These are phyloP conservation scores for Globisporangium cylindrosporum DNA, from an alignment of 352 stramenopile genomes.

Conservation along the genomic window DNA sequence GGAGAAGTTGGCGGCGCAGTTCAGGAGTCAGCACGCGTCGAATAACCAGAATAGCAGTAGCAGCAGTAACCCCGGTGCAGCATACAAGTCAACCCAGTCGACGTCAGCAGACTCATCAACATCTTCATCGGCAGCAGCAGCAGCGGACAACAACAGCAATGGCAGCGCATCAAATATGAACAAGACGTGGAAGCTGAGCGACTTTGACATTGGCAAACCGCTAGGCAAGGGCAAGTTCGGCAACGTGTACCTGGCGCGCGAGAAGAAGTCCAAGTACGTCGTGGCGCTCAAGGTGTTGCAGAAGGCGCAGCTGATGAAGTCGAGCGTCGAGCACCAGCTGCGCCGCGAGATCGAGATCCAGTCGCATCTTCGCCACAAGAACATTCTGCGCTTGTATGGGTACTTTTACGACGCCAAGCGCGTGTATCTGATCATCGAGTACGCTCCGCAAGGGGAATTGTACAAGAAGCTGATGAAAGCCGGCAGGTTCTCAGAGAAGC, in stretches of 20 bases:
- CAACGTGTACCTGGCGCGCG: constrained; percentile 97
- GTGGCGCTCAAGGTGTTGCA: constrained; percentile 99
- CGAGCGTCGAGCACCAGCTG: constrained; percentile 97
- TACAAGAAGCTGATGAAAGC: constrained; percentile 97
- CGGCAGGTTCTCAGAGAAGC: constrained; percentile 91
- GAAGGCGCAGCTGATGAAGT: constrained; percentile 97
- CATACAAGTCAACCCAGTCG: constrained; percentile 1
- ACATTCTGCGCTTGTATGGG: constrained; percentile 97
- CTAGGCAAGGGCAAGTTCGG: constrained; percentile 99
- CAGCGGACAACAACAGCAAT: constrained; percentile 9
- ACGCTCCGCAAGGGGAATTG: constrained; percentile 95
- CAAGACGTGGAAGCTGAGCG: constrained; percentile 91
- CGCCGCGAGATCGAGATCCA: constrained; percentile 99
- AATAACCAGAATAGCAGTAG: neutral
- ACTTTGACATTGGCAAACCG: constrained; percentile 99
- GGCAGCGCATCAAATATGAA: neutral
- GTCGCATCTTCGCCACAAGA: constrained; percentile 95
- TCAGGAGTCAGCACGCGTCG: constrained; percentile 8
- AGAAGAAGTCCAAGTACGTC: constrained; percentile 98
- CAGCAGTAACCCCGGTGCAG: neutral
- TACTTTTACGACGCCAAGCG: constrained; percentile 99
- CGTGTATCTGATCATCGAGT: constrained; percentile 99
- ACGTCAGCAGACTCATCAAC: neutral
- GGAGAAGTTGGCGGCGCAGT: constrained; percentile 7
- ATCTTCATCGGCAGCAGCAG: neutral